Percentiles rank a stretch among this genome's conserved stretches.
Evolutionary conservation across 2,329 filamentous ascomycete genomes (phyloP).

Genomic region (Coniochaeta sp.): DNA sequence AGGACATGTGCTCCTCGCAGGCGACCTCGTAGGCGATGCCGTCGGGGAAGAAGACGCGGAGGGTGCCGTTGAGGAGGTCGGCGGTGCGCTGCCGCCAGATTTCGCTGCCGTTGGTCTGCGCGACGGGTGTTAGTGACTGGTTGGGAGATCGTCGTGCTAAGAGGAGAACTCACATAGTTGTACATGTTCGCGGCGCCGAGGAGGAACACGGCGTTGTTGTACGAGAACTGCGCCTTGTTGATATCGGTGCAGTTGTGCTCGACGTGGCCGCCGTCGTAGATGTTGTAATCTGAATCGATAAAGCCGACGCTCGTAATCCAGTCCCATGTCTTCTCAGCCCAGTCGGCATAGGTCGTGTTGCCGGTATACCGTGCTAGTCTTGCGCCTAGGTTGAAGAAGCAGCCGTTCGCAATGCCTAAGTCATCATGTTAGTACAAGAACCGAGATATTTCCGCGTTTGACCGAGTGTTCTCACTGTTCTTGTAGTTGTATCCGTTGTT

Average conservation of each 20-base stretch:
- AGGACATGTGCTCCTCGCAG: slow-evolving; percentile 53
- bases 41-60: slow-evolving; percentile 47
- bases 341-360: slow-evolving; percentile 57
- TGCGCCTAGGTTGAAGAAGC: slow-evolving; percentile 59
- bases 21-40: slow-evolving; percentile 58
- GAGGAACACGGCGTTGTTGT: slow-evolving; percentile 56
- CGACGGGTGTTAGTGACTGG: slow-evolving; percentile 3
- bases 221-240: slow-evolving; percentile 59
- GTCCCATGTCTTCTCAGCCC: slow-evolving; percentile 55
- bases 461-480: slow-evolving; percentile 30
- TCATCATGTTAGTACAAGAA: slow-evolving; percentile 6
- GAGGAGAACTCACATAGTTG: slow-evolving; percentile 42
- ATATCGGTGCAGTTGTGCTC: slow-evolving; percentile 52
- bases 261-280: slow-evolving; percentile 58
- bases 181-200: slow-evolving; percentile 64
- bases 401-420: slow-evolving; percentile 50
- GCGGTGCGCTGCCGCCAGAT: slow-evolving; percentile 50
- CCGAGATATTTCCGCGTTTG: not conserved
- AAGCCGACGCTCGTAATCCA: slow-evolving; percentile 50
- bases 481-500: slow-evolving; percentile 76
- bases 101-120: slow-evolving; percentile 41
- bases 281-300: slow-evolving; percentile 48
- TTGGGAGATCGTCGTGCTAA: not conserved
- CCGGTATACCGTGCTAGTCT: slow-evolving; percentile 65
- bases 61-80: slow-evolving; percentile 43